Conservation (phyloP, 768 basidiomycete genomes). For the Lactifluus pinguis region DNA sequence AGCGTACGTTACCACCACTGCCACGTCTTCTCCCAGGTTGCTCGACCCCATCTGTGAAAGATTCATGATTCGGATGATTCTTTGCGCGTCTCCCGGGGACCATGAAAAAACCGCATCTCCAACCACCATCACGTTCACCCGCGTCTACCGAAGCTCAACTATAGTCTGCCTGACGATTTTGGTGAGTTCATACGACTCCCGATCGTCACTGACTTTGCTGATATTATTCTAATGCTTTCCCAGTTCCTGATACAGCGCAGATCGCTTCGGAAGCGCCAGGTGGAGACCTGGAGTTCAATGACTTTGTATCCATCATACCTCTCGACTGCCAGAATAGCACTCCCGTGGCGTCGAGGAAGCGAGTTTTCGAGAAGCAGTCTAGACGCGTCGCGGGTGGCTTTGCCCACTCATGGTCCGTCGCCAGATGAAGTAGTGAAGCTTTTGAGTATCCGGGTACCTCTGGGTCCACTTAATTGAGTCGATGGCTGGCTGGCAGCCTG, state of each 20-base stretch:
- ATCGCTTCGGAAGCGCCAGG: not conserved
- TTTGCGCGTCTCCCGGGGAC: not conserved
- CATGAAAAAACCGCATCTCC: not conserved
- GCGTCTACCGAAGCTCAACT: not conserved
- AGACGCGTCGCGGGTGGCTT: not conserved
- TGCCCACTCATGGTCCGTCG: not conserved
- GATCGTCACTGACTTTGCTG: not conserved
- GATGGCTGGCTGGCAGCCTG: too few species aligned
- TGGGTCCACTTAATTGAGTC: not conserved
- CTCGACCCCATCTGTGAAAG: not conserved
- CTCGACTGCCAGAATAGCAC: not conserved
- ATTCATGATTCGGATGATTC: not conserved
- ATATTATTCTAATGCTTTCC: slow-evolving; percentile 17
- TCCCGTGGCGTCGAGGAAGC: not conserved
- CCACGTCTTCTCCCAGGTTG: too few species aligned
- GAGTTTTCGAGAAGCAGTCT: not conserved
- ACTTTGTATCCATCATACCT: not conserved
- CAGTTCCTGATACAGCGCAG: slow-evolving; percentile 15
- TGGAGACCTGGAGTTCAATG: not conserved
- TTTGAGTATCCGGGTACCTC: not conserved
- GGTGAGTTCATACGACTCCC: not conserved
- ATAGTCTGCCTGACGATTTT: not conserved
- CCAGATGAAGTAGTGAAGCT: not conserved
- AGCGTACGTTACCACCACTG: too few species aligned
- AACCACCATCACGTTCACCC: too few species aligned